These are phyloP conservation scores for Tulasnella sp. DNA, from an alignment of 768 basidiomycete species.

Conservation along the genomic window DNA sequence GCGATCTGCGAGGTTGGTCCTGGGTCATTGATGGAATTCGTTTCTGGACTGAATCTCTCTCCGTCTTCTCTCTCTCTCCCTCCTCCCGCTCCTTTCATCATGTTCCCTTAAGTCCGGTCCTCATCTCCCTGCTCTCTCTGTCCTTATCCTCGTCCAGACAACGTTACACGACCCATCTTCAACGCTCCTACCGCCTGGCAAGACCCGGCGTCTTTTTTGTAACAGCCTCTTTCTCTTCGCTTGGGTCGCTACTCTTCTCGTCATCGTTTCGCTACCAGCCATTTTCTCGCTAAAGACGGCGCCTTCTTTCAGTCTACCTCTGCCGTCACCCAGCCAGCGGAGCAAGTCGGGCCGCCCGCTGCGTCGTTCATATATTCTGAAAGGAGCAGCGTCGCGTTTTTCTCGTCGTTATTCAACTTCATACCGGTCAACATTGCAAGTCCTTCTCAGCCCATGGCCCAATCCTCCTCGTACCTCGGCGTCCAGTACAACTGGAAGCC, in stretches of 20 bases:
- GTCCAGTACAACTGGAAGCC: slow-evolving; percentile 13
- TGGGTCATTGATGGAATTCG: neutral
- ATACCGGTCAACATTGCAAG: neutral
- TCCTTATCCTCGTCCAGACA: neutral
- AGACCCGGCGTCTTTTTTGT: slow-evolving; percentile 10
- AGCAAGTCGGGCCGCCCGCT: neutral
- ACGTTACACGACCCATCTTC: neutral
- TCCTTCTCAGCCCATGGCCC: neutral
- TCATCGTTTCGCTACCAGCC: neutral
- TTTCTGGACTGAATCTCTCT: neutral
- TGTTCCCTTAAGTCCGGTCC: slow-evolving; percentile 9
- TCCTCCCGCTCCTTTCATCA: slow-evolving; percentile 9
- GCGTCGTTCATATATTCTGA: neutral
- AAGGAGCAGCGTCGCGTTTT: slow-evolving; percentile 9
- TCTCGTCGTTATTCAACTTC: neutral
- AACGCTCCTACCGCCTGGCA: slow-evolving; percentile 1
- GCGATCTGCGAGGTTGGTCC: slow-evolving; percentile 3
- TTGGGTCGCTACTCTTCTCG: neutral
- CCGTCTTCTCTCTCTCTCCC: neutral
- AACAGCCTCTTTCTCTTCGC: neutral
- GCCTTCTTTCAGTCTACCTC: neutral
- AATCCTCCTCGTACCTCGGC: neutral
- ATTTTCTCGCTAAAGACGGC: neutral
- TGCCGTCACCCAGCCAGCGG: neutral
- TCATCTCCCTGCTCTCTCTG: neutral